Percentiles rank a stretch among this genome's conserved stretches.
Conservation (phyloP, 2,329 filamentous ascomycete species). For the Fusarium concolor region DNA sequence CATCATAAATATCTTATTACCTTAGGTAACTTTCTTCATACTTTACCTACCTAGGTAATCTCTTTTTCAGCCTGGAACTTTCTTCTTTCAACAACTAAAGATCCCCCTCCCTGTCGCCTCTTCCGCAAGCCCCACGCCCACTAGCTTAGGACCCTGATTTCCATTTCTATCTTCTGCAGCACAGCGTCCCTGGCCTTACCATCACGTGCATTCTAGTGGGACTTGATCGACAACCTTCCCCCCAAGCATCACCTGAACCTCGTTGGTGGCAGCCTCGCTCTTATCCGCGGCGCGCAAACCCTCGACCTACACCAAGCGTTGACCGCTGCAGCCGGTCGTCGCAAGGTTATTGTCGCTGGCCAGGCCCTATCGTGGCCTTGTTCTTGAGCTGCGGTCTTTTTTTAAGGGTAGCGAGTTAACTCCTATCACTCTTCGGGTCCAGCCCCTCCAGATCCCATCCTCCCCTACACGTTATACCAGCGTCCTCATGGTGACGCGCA, state of each 20-base stretch:
- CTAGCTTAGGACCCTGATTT: conserved; percentile 35
- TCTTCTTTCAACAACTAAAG: not conserved
- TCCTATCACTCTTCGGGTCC: conserved; percentile 12
- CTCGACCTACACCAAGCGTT: conserved; percentile 51
- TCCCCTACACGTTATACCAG: conserved; percentile 23
- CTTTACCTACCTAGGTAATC: too few relatives aligned
- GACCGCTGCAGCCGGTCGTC: conserved; percentile 46
- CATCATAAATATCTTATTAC: not conserved
- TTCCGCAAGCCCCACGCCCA: conserved; percentile 13
- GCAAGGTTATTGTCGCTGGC: conserved; percentile 29
- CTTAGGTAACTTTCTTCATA: not conserved
- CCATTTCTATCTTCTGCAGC: not conserved
- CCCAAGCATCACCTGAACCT: conserved; percentile 38
- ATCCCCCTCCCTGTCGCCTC: not conserved
- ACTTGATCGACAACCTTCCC: conserved; percentile 39
- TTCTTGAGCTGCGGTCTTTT: conserved; percentile 7
- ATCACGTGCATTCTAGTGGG: conserved; percentile 46
- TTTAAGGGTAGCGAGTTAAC: conserved; percentile 5
- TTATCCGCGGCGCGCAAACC: conserved; percentile 45
- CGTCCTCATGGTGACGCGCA: conserved; percentile 52
- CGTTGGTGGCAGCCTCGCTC: conserved; percentile 40
- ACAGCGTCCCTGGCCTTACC: conserved; percentile 22
- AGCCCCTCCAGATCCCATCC: conserved; percentile 16
- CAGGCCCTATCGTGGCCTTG: conserved; percentile 21
- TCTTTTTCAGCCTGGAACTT: not conserved